Evolutionary conservation across 148 eudicot species (phyloP).

Genomic region (Chenopodium quinoa): DNA sequence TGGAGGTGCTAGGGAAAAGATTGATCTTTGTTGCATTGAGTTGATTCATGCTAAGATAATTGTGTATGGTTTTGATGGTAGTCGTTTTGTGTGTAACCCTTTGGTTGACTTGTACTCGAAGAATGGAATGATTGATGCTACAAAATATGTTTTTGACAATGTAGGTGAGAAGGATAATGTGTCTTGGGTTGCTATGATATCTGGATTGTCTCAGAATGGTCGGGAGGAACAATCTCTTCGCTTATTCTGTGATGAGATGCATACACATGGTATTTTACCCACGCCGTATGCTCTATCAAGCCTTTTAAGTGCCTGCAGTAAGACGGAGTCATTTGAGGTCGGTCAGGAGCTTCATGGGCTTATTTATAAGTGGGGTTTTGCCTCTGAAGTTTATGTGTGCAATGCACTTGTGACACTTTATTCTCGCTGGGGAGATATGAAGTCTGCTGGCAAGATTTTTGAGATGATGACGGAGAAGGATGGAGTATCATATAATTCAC

Average conservation of each 20-base stretch:
- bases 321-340: slow-evolving; percentile 44
- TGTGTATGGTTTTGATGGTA: slow-evolving; percentile 46
- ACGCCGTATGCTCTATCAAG: slow-evolving; percentile 87
- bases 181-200: slow-evolving; percentile 94
- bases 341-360: slow-evolving; percentile 85
- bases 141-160: slow-evolving; percentile 48
- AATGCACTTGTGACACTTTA: slow-evolving; percentile 79
- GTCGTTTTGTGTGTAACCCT: slow-evolving; percentile 60
- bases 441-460: slow-evolving; percentile 58
- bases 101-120: slow-evolving; percentile 76
- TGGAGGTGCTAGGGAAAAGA: slow-evolving; percentile 29
- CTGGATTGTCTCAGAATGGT: slow-evolving; percentile 74
- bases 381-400: slow-evolving; percentile 61
- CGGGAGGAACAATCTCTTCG: slow-evolving; percentile 53
- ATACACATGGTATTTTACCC: slow-evolving; percentile 49
- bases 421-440: slow-evolving; percentile 57
- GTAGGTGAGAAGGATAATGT: slow-evolving; percentile 58
- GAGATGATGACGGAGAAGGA: slow-evolving; percentile 61
- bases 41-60: slow-evolving; percentile 63
- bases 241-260: slow-evolving; percentile 68
- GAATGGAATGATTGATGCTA: slow-evolving; percentile 52
- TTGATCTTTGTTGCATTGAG: slow-evolving; percentile 31
- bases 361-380: slow-evolving; percentile 70
- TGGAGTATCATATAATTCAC: slow-evolving; percentile 74
- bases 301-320: slow-evolving; percentile 78